Conservation (phyloP, 2,329 filamentous ascomycete genomes). For the Coniella vitis region DNA sequence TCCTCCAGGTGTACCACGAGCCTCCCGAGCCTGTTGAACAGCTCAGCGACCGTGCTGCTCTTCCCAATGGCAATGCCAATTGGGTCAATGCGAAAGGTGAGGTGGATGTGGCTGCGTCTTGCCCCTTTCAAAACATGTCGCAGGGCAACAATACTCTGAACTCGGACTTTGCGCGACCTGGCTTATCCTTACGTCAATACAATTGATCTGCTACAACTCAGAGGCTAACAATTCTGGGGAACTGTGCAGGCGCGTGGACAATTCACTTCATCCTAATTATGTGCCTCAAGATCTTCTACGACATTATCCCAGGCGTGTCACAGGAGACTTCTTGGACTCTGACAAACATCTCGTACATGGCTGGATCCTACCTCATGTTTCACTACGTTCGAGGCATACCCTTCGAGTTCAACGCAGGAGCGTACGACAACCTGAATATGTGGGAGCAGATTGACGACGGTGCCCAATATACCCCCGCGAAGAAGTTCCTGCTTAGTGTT, state of each 20-base stretch:
- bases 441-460: slow-evolving; percentile 99
- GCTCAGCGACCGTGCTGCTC: slow-evolving; percentile 88
- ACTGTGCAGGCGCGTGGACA: slow-evolving; percentile 76
- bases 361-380: slow-evolving; percentile 98
- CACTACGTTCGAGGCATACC: slow-evolving; percentile 97
- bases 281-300: slow-evolving; percentile 90
- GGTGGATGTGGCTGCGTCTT: neutral
- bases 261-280: slow-evolving; percentile 93
- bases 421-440: slow-evolving; percentile 99
- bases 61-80: slow-evolving; percentile 94
- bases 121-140: too few species aligned
- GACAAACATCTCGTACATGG: slow-evolving; percentile 99
- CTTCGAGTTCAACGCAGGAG: slow-evolving; percentile 97
- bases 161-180: too few species aligned
- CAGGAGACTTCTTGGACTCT: slow-evolving; percentile 98
- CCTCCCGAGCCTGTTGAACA: slow-evolving; percentile 95
- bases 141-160: too few species aligned
- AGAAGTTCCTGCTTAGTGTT: slow-evolving; percentile 94
- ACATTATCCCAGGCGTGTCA: slow-evolving; percentile 90
- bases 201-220: neutral
- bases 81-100: slow-evolving; percentile 99
- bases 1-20: slow-evolving; percentile 88
- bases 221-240: slow-evolving; percentile 15
- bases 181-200: too few species aligned
- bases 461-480: slow-evolving; percentile 95